Conservation (phyloP, 2,329 filamentous ascomycete species). For the Chrysoporthe cubensis region DNA sequence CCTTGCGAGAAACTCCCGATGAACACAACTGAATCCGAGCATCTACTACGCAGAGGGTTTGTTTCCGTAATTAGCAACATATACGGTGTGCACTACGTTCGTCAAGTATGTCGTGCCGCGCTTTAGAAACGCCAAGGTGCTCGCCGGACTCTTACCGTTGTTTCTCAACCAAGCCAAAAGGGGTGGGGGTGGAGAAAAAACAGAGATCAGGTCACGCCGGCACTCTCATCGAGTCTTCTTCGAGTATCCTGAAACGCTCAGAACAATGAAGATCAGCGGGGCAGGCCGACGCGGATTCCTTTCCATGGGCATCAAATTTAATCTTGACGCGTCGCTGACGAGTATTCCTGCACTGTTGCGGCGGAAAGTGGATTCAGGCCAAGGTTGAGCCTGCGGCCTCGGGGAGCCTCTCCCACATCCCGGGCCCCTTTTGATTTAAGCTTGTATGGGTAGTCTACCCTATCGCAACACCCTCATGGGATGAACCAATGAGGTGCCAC, state of each 20-base stretch:
- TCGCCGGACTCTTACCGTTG: no score
- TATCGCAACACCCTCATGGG: background rate
- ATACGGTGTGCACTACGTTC: no score
- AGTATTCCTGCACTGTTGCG: background rate
- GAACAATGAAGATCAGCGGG: background rate
- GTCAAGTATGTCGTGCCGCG: no score
- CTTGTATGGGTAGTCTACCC: background rate
- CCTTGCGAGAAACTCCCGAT: background rate
- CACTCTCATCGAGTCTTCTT: background rate
- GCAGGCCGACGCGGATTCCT: background rate
- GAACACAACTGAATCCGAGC: background rate
- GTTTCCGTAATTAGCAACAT: no score
- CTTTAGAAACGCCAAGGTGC: no score
- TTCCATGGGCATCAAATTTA: background rate
- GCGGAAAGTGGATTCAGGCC: background rate
- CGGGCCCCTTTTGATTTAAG: constrained; percentile 1
- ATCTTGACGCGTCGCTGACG: constrained; percentile 6
- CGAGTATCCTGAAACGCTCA: background rate
- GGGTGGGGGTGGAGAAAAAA: background rate
- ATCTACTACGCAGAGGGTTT: background rate
- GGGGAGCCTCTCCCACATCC: constrained; percentile 6
- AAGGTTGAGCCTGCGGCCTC: background rate
- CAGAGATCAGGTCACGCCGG: background rate
- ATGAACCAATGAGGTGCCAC: background rate
- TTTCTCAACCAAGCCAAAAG: no score